Evolutionary conservation across 2,329 filamentous ascomycete genomes (phyloP).

Genomic region (Fusarium humuli): DNA sequence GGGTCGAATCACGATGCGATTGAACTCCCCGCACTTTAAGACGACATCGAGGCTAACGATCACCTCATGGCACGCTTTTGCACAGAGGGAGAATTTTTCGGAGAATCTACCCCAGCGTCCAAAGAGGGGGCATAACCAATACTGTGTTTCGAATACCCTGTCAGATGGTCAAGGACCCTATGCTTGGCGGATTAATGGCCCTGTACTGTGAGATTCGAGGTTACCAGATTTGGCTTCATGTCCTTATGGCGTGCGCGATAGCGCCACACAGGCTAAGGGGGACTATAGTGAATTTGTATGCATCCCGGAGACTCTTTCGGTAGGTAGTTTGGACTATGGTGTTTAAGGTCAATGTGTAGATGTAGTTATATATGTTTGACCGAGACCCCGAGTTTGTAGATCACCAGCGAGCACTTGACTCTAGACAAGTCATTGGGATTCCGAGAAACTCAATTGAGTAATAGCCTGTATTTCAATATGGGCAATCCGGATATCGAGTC

Average conservation of each 20-base stretch:
- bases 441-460: not conserved
- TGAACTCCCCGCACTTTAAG: constrained; percentile 37
- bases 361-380: constrained; percentile 41
- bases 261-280: constrained; percentile 28
- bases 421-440: not conserved
- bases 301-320: constrained; percentile 39
- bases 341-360: constrained; percentile 19
- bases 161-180: not conserved
- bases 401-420: constrained; percentile 12
- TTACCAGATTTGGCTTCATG: constrained; percentile 37
- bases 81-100: constrained; percentile 53
- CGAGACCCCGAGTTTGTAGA: constrained; percentile 17
- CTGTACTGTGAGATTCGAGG: constrained; percentile 5
- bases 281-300: constrained; percentile 10
- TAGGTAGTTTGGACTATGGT: not conserved
- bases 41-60: constrained; percentile 48
- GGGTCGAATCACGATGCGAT: constrained; percentile 44
- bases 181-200: constrained; percentile 11
- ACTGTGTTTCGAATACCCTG: constrained; percentile 7
- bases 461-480: constrained; percentile 24
- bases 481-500: constrained; percentile 48
- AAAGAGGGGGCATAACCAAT: constrained; percentile 18
- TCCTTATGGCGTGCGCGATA: constrained; percentile 44
- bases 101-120: constrained; percentile 38
- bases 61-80: no score